Conservation (phyloP, 257 asterid genomes). For the Ligustrum vulgare region DNA sequence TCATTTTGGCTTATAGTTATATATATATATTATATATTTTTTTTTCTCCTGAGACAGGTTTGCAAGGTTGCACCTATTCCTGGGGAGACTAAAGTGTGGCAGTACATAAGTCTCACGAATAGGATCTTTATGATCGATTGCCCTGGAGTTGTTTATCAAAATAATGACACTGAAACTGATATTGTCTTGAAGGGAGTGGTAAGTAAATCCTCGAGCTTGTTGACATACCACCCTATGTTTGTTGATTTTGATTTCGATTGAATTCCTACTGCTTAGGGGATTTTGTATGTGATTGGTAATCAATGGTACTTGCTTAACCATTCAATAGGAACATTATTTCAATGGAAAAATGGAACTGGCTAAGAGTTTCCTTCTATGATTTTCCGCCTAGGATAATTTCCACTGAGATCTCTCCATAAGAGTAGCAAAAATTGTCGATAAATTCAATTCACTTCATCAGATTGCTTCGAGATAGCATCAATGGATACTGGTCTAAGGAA, state of each 20-base stretch:
- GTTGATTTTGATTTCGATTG: neutral
- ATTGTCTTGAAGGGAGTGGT: slow-evolving; percentile 99
- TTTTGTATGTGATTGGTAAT: neutral
- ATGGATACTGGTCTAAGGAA: no score
- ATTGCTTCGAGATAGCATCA: no score
- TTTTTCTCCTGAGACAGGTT: slow-evolving; percentile 40
- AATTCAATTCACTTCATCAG: no score
- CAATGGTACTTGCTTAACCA: neutral
- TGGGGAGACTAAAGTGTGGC: slow-evolving; percentile 99
- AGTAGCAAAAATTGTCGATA: no score
- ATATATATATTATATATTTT: neutral
- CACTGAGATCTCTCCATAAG: no score
- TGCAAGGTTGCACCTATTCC: slow-evolving; percentile 99
- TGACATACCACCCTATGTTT: slow-evolving; percentile 3
- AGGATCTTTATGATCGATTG: slow-evolving; percentile 90
- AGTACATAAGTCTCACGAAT: slow-evolving; percentile 88
- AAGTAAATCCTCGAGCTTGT: slow-evolving; percentile 24
- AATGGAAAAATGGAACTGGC: neutral
- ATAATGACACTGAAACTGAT: slow-evolving; percentile 80
- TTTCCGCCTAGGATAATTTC: no score
- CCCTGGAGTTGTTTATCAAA: slow-evolving; percentile 95
- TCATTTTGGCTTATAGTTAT: slow-evolving; percentile 1
- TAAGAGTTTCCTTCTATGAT: neutral
- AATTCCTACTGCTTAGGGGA: neutral
- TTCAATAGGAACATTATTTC: neutral